Base-by-base conservation (phyloP, 2,329 filamentous ascomycete genomes). In the Aspergillus nomiae region DNA sequence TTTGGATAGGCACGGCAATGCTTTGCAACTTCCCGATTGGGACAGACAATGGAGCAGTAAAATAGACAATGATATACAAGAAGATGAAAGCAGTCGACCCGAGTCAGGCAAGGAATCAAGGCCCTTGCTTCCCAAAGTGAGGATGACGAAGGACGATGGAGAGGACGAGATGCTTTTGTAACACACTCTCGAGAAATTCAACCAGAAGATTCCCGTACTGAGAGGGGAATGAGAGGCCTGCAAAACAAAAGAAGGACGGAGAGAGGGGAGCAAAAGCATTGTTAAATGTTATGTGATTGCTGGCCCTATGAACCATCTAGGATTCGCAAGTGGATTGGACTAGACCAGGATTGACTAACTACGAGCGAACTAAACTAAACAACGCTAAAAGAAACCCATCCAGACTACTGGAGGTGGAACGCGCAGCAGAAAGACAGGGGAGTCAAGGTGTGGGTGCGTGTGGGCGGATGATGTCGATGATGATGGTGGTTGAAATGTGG, bases 231-330 rank as follows among this genome's bases (percentile, higher is more conserved):
- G 53, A 53, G 45, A 50, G 56, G 53, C 54, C 26, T 60, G 58
- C 36, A 58, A 60, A 61, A 60, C 34, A 59, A 63, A 63, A 56
- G 54, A 51, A 65, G 56, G 55, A 56, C 46, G 41, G 34, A 63
- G 64, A n/a, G 62, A 51, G 48, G 68, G 69, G 67, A 66, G 65
- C 60, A 65, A 67, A 65, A 68, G 69, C 65, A 70, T 69, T 64
- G 68, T 68, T 71, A 70, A 71, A 71, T 71, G 69, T 67, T 68
- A 67, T 70, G 61, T 69, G 67, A 71, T 70, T 69, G 67, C 69
- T 70, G 63, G 68, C 69, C 66, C 69, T 71, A 71, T 62, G 62
- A 67, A 61, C 60, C 61, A 63, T 68, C 65, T 65, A 9, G 63
- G 59, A 63, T 61, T 63, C 43, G 46, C 56, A 54, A 41, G 67